Conservation (phyloP, 75 land plant species). For the Cryptomeria japonica region DNA sequence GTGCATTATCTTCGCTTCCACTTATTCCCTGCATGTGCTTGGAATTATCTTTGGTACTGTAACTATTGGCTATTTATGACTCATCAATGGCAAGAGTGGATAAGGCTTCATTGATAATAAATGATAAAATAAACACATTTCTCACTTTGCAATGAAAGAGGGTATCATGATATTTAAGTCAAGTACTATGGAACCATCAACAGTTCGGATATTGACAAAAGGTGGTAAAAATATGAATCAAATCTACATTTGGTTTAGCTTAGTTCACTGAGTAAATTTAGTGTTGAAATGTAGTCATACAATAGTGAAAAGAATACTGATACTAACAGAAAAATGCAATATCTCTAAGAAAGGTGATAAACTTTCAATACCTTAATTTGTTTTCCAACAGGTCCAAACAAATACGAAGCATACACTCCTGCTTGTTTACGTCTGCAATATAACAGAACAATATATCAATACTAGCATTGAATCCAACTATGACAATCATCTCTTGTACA, state of each 20-base stretch:
- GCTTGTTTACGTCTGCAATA: conserved; percentile 75
- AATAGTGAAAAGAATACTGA: background rate
- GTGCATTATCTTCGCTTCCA: background rate
- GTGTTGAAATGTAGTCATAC: background rate
- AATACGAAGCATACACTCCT: conserved; percentile 82
- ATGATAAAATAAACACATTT: background rate
- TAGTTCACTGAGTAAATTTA: background rate
- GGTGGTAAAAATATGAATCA: background rate
- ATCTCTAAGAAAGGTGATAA: background rate
- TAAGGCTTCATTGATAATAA: background rate
- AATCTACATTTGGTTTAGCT: background rate
- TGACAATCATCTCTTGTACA: conserved; percentile 1
- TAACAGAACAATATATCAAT: background rate
- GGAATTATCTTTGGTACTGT: background rate
- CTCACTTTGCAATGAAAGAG: no score
- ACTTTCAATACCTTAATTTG: conserved; percentile 57
- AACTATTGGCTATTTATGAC: background rate
- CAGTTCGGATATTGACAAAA: background rate
- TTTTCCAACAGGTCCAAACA: conserved; percentile 72
- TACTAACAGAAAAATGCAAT: background rate
- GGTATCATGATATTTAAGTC: no score
- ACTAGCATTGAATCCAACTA: background rate
- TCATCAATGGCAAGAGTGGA: background rate
- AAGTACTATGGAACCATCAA: background rate
- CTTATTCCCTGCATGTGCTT: background rate